Percentiles rank a stretch among this genome's conserved stretches.
Evolutionary conservation across 805 yeast genomes (phyloP).

Genomic region (Candida awuae): DNA sequence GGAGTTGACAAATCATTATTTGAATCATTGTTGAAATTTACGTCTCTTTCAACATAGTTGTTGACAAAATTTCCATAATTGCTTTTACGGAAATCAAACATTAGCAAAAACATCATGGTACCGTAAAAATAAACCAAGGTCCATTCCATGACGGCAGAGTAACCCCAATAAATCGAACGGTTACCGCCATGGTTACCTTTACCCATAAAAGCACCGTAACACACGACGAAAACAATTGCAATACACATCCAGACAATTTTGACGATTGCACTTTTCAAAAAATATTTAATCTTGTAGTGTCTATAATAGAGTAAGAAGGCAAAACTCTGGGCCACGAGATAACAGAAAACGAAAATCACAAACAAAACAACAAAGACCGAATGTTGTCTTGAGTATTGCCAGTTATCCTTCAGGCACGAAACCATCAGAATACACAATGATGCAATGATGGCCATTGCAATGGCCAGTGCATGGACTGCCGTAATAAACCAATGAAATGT

Average conservation of each 20-base stretch:
- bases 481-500: conserved; percentile 25
- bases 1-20: too few species aligned
- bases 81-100: conserved; percentile 47
- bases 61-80: conserved; percentile 14
- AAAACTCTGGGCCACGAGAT: conserved; percentile 24
- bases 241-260: conserved; percentile 59
- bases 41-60: conserved; percentile 4
- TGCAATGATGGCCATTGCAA: conserved; percentile 26
- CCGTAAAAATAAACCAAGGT: conserved; percentile 80
- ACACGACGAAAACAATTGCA: conserved; percentile 61
- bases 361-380: conserved; percentile 65
- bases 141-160: conserved; percentile 78
- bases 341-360: conserved; percentile 56
- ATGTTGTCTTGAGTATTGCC: conserved; percentile 48
- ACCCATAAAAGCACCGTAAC: conserved; percentile 42
- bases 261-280: conserved; percentile 38
- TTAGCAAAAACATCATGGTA: conserved; percentile 49
- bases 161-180: conserved; percentile 33
- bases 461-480: conserved; percentile 19
- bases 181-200: conserved; percentile 17
- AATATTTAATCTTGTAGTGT: conserved; percentile 21
- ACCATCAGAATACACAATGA: conserved; percentile 69
- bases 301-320: conserved; percentile 15
- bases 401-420: conserved; percentile 58
- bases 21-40: not conserved